Conservation (phyloP, 2,329 filamentous ascomycete species). For the Cryphonectria carpinicola region DNA sequence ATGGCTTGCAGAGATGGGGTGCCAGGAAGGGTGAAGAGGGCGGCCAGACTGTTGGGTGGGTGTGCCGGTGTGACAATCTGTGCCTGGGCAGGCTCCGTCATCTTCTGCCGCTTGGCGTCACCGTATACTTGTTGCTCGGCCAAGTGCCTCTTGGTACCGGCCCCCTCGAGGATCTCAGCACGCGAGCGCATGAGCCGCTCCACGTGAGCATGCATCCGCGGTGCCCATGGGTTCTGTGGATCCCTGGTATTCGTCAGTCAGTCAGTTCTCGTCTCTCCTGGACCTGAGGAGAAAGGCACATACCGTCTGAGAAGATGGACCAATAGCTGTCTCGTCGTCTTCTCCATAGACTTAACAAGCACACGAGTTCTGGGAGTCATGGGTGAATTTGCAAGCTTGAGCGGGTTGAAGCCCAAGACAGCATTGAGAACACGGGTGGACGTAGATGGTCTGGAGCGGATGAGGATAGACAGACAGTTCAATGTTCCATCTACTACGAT, state of each 20-base stretch:
- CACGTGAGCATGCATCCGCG: slow-evolving; percentile 84
- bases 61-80: slow-evolving; percentile 73
- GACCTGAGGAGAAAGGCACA: slow-evolving; percentile 33
- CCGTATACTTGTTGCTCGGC: slow-evolving; percentile 72
- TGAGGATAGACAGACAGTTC: slow-evolving; percentile 82
- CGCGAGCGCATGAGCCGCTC: slow-evolving; percentile 81
- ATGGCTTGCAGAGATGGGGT: slow-evolving; percentile 77
- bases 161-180: slow-evolving; percentile 78
- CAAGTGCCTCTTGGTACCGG: slow-evolving; percentile 74
- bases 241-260: slow-evolving; percentile 57
- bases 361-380: slow-evolving; percentile 81
- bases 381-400: slow-evolving; percentile 76
- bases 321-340: slow-evolving; percentile 83
- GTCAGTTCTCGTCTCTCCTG: slow-evolving; percentile 32
- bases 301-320: slow-evolving; percentile 82
- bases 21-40: slow-evolving; percentile 83
- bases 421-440: slow-evolving; percentile 84
- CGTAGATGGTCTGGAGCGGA: slow-evolving; percentile 79
- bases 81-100: slow-evolving; percentile 53
- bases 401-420: slow-evolving; percentile 87
- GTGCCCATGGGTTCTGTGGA: slow-evolving; percentile 73
- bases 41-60: slow-evolving; percentile 77
- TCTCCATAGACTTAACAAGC: slow-evolving; percentile 90
- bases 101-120: slow-evolving; percentile 82
- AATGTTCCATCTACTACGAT: slow-evolving; percentile 88